These are phyloP conservation scores for Tetrastigma voinierianum DNA, from an alignment of 164 flowering plant species.

Conservation along the genomic window DNA sequence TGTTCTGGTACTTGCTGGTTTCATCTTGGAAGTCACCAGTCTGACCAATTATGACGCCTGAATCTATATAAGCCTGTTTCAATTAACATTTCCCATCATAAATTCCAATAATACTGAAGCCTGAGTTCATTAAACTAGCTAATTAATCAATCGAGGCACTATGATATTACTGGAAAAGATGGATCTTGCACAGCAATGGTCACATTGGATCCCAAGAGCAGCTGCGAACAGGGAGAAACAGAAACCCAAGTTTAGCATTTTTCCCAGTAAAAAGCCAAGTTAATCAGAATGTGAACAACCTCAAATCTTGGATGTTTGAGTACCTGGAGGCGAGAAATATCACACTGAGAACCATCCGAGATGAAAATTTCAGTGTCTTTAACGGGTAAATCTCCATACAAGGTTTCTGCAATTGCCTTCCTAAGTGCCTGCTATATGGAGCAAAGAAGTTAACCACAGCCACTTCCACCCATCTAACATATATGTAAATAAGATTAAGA, in stretches of 20 bases:
- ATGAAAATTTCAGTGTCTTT: conserved; percentile 68
- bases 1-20: conserved; percentile 49
- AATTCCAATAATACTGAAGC: neutral
- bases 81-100: neutral
- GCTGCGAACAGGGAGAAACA: conserved; percentile 31
- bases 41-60: conserved; percentile 78
- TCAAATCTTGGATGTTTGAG: neutral
- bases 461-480: too few species aligned
- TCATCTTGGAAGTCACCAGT: conserved; percentile 46
- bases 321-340: conserved; percentile 89
- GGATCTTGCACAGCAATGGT: conserved; percentile 91
- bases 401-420: conserved; percentile 52
- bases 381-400: conserved; percentile 44
- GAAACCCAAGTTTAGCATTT: neutral
- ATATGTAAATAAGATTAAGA: too few species aligned
- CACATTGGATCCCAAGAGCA: conserved; percentile 73
- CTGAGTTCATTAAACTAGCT: neutral
- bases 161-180: conserved; percentile 64
- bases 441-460: neutral
- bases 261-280: neutral
- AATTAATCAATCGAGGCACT: neutral
- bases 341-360: conserved; percentile 93
- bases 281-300: neutral
- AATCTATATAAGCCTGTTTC: conserved; percentile 76
- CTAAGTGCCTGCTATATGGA: conserved; percentile 50